A percentile compares a stretch with the other conserved stretches of the same genome.
phyloP scores from a whole-genome alignment of 352 stramenopile species.

The Bremia lactucae region DNA sequence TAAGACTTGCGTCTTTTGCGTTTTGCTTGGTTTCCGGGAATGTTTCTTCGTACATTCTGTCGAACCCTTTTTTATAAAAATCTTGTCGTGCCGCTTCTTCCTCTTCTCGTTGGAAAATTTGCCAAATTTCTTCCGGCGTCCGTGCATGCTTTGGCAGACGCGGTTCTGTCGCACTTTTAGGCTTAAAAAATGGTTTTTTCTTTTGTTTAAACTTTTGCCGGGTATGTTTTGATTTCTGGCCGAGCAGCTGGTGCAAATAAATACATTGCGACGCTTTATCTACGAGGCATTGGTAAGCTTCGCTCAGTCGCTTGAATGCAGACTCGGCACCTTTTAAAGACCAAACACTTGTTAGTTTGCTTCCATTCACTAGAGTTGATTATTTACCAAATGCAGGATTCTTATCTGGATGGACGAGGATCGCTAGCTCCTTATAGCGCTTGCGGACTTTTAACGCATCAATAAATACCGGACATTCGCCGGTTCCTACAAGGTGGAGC shows the following conservation, averaged over 20 bases:
- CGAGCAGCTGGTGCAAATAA: slow-evolving; percentile 33
- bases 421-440: slow-evolving; percentile 40
- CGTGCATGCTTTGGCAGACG: slow-evolving; percentile 10
- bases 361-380: not conserved
- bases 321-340: slow-evolving; percentile 39
- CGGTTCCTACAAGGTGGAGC: slow-evolving; percentile 17
- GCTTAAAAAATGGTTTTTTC: slow-evolving; percentile 1
- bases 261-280: slow-evolving; percentile 33
- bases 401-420: slow-evolving; percentile 54
- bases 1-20: not conserved
- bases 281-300: slow-evolving; percentile 65
- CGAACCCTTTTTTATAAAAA: slow-evolving; percentile 54
- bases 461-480: slow-evolving; percentile 5
- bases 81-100: slow-evolving; percentile 45
- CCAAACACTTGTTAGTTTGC: not conserved
- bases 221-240: not conserved
- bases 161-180: not conserved
- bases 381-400: slow-evolving; percentile 28
- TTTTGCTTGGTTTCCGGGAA: not conserved
- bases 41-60: slow-evolving; percentile 32
- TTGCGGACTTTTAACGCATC: slow-evolving; percentile 23
- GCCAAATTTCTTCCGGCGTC: slow-evolving; percentile 62
- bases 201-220: slow-evolving; percentile 14
- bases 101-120: slow-evolving; percentile 57
- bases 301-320: slow-evolving; percentile 68